These are phyloP conservation scores for Fusarium avenaceum DNA, from an alignment of 2,329 filamentous ascomycete genomes.

Conservation along the genomic window DNA sequence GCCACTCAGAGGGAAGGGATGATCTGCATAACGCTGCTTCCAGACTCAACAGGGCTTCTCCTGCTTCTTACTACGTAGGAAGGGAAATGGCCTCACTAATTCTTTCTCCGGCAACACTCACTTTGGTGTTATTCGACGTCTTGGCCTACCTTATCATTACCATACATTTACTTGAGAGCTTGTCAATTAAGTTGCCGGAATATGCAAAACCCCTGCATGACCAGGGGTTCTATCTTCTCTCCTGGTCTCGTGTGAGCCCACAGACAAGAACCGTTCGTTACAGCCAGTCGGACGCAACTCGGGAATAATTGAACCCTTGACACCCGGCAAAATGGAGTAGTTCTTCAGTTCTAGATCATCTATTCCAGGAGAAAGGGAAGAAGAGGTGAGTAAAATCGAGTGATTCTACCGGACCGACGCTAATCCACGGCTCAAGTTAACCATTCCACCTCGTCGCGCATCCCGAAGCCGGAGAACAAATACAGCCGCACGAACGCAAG, in stretches of 20 bases:
- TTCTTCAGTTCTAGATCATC: slow-evolving; percentile 20
- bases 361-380: slow-evolving; percentile 28
- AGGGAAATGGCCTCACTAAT: background rate
- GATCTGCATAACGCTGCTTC: slow-evolving; percentile 1
- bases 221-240: slow-evolving; percentile 25
- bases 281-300: slow-evolving; percentile 29
- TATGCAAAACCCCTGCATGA: slow-evolving; percentile 33
- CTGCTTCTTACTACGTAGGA: background rate
- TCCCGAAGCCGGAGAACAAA: slow-evolving; percentile 36
- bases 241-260: slow-evolving; percentile 33
- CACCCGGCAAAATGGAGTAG: slow-evolving; percentile 34
- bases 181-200: slow-evolving; percentile 28
- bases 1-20: slow-evolving; percentile 3
- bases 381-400: slow-evolving; percentile 12
- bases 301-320: slow-evolving; percentile 42
- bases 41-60: background rate
- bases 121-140: slow-evolving; percentile 15
- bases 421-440: slow-evolving; percentile 14
- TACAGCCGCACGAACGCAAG: slow-evolving; percentile 3
- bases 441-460: slow-evolving; percentile 12
- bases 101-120: background rate
- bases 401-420: slow-evolving; percentile 25
- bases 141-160: slow-evolving; percentile 31
- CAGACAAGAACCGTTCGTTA: slow-evolving; percentile 38
- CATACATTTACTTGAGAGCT: slow-evolving; percentile 36